phyloP scores from a whole-genome alignment of 495 filamentous ascomycete genomes.

The Pseudevernia furfuracea region DNA sequence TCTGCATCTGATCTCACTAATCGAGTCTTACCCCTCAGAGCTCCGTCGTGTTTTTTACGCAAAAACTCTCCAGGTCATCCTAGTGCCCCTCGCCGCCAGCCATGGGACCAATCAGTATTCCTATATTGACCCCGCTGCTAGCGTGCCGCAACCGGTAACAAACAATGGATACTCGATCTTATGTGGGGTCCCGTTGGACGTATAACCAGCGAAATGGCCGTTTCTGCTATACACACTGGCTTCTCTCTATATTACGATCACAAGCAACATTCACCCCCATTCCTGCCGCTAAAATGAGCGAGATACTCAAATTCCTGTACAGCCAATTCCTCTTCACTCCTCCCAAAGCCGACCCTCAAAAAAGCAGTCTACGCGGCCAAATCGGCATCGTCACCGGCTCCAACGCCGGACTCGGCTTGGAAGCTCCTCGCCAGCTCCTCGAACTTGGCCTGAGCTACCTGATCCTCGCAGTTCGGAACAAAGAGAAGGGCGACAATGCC shows the following conservation, averaged over 20 bases:
- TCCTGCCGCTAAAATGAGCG: background rate
- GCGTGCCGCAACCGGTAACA: too few species aligned
- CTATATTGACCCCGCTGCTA: too few species aligned
- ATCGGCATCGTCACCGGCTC: slow-evolving; percentile 1
- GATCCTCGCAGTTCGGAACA: background rate
- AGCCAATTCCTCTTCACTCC: background rate
- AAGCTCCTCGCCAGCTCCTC: background rate
- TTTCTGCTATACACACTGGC: background rate
- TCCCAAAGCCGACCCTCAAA: background rate
- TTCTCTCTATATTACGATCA: background rate
- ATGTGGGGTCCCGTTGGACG: background rate
- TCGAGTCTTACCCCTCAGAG: too few species aligned
- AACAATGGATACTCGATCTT: too few species aligned
- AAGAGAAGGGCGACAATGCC: background rate
- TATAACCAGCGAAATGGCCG: background rate
- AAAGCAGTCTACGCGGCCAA: background rate
- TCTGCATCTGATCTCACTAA: too few species aligned
- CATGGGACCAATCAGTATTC: too few species aligned
- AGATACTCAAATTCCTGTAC: background rate
- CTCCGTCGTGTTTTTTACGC: too few species aligned
- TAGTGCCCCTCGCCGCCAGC: too few species aligned
- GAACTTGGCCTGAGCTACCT: background rate
- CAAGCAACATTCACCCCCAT: background rate
- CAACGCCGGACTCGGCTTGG: background rate
- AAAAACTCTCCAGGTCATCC: too few species aligned